These are phyloP conservation scores for Hypoxylon crocopeplum DNA, from an alignment of 495 filamentous ascomycete species.

Conservation along the genomic window DNA sequence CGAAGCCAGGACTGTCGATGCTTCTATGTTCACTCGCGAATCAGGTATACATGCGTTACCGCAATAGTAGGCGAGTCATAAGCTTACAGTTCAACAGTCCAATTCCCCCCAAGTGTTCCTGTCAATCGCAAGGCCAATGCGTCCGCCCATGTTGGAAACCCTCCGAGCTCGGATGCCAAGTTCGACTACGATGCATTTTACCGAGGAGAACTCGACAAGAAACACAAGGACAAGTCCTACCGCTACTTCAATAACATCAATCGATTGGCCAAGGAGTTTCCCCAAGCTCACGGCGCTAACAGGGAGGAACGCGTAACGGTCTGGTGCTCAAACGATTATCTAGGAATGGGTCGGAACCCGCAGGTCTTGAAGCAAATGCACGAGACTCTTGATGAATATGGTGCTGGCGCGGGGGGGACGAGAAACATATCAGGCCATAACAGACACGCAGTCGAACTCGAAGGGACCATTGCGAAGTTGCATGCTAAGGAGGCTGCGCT, in stretches of 20 bases:
- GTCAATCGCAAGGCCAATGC: slow-evolving; percentile 44
- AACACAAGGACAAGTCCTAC: slow-evolving; percentile 99
- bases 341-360: slow-evolving; percentile 94
- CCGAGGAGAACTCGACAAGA: slow-evolving; percentile 87
- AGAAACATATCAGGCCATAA: slow-evolving; percentile 99
- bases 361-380: slow-evolving; percentile 92
- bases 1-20: slow-evolving; percentile 74
- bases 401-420: slow-evolving; percentile 93
- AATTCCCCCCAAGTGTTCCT: slow-evolving; percentile 47
- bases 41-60: slow-evolving; percentile 54
- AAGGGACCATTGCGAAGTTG: slow-evolving; percentile 83
- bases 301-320: slow-evolving; percentile 92
- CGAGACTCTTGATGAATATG: slow-evolving; percentile 90
- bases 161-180: slow-evolving; percentile 49
- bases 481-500: slow-evolving; percentile 90
- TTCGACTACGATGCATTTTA: slow-evolving; percentile 96
- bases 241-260: slow-evolving; percentile 99
- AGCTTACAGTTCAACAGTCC: slow-evolving; percentile 44
- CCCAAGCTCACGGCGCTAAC: slow-evolving; percentile 86
- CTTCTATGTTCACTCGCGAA: slow-evolving; percentile 63
- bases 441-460: slow-evolving; percentile 86
- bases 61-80: background rate
- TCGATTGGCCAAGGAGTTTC: slow-evolving; percentile 93
- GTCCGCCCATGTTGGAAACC: slow-evolving; percentile 27
- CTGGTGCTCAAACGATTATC: slow-evolving; percentile 99